Base-by-base conservation (phyloP, 2,329 filamentous ascomycete genomes). In the Clathrospora elynae region DNA sequence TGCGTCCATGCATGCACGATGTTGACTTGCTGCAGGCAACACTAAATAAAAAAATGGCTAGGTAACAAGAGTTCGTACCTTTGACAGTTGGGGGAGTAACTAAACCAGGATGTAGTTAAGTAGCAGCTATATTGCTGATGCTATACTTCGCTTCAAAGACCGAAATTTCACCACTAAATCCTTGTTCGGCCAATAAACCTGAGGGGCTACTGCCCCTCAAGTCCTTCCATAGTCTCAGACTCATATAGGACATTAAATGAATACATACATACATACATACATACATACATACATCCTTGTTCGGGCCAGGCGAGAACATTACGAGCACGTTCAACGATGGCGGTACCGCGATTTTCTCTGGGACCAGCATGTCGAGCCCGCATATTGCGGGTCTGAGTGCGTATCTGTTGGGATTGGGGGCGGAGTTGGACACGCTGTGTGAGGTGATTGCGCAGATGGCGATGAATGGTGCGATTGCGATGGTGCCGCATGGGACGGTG, bases 331-430 rank as follows among this genome's bases (percentile, higher is more conserved):
- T 50, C 51, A 58, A 55, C 24, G 45, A 74, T 22, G 66, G 68
- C 29, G 65, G 62, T 3, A 63, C 55, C 65, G 71, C 71, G 37
- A 74, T 66, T 34, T 75, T 83, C 53, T 78, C 75, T 9, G 84
- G 83, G 11, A 86, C 83, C 5, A 81, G 76, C 24, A 85, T 85
- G 83, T 83, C 85, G 22, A 78, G 78, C n/a, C 86, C 85, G 4
- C 85, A 88, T 64, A 75, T 88, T 38, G 78, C 81, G 23, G 86
- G 86, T 37, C 74, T 88, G 8, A 83, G 79, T 16, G 85, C 85
- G 22, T 88, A 88, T 70, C 72, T 88, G 30, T 81, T 88, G 71
- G 66, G 68, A 8, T 65, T 77, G 23, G 71, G 46, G 57, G 61
- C 11, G 39, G 62, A n/a, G 56, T 45, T 28, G 66, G 66, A 0